These are phyloP conservation scores for Paramecium sexaurelia DNA, from an alignment of 73 alveolate genomes.

Conservation along the genomic window DNA sequence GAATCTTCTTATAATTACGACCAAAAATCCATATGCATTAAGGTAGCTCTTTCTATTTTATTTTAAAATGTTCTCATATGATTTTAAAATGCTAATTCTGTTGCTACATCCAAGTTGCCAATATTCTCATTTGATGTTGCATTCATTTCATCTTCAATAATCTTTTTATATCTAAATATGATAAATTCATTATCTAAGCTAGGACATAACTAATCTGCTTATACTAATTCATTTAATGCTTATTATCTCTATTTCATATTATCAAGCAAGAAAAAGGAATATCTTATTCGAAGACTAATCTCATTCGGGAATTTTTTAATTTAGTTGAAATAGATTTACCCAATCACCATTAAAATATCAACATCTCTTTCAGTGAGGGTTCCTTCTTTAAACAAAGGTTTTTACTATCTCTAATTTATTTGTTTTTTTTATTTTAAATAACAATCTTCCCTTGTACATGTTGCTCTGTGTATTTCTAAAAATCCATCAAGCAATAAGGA, in stretches of 20 bases:
- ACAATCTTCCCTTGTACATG: conserved; percentile 68
- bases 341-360: conserved; percentile 31
- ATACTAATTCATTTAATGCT: conserved; percentile 61
- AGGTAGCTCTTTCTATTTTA: conserved; percentile 63
- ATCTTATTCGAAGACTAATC: conserved; percentile 19
- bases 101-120: conserved; percentile 60
- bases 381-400: conserved; percentile 53
- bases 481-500: conserved; percentile 61
- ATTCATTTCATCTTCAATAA: conserved; percentile 61
- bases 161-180: conserved; percentile 56
- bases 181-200: conserved; percentile 61
- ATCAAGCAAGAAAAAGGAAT: conserved; percentile 63
- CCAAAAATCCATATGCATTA: conserved; percentile 71
- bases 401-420: conserved; percentile 14
- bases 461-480: conserved; percentile 58
- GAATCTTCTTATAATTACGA: conserved; percentile 60
- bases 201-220: conserved; percentile 54
- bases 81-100: conserved; percentile 66
- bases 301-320: conserved; percentile 65
- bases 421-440: conserved; percentile 51
- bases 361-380: conserved; percentile 56
- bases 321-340: conserved; percentile 52
- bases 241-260: conserved; percentile 37
- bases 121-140: conserved; percentile 29
- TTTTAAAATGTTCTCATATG: conserved; percentile 64